These are phyloP conservation scores for Fusarium sp. DNA, from an alignment of 2,329 filamentous ascomycete species.

Conservation along the genomic window DNA sequence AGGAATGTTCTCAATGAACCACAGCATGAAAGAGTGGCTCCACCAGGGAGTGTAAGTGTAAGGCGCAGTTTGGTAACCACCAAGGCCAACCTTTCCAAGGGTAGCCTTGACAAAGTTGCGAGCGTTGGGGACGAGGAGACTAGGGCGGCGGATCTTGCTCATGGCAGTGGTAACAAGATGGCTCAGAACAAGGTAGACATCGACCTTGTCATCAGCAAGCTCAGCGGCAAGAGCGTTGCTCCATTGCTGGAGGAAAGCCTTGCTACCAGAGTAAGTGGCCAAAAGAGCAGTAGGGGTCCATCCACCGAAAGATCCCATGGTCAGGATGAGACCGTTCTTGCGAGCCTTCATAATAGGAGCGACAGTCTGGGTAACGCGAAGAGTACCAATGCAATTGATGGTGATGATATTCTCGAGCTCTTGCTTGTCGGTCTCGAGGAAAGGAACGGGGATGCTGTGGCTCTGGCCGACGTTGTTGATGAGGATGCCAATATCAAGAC, in stretches of 20 bases:
- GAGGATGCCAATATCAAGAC: constrained; percentile 85
- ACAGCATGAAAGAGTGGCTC: constrained; percentile 90
- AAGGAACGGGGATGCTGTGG: constrained; percentile 92
- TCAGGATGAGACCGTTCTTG: constrained; percentile 89
- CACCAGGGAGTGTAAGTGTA: constrained; percentile 94
- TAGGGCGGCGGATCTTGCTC: constrained; percentile 91
- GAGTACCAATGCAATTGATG: constrained; percentile 93
- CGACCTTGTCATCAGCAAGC: constrained; percentile 81
- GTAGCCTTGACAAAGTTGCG: constrained; percentile 84
- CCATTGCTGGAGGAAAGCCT: constrained; percentile 98
- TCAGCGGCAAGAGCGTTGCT: constrained; percentile 87
- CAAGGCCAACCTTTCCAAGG: constrained; percentile 83
- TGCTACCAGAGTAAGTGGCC: constrained; percentile 96
- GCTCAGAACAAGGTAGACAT: constrained; percentile 90
- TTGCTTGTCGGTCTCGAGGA: constrained; percentile 79
- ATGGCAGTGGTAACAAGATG: constrained; percentile 96
- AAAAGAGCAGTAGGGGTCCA: constrained; percentile 91
- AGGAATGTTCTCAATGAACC: constrained; percentile 74
- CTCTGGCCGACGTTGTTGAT: constrained; percentile 98
- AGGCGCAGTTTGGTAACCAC: constrained; percentile 81
- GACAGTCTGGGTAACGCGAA: constrained; percentile 87
- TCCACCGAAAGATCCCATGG: constrained; percentile 97
- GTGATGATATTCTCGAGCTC: constrained; percentile 93
- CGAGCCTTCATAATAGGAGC: constrained; percentile 86
- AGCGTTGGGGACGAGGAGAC: constrained; percentile 81